These are phyloP conservation scores for Xylaria sp. DNA, from an alignment of 2,329 filamentous ascomycete genomes.

Conservation along the genomic window DNA sequence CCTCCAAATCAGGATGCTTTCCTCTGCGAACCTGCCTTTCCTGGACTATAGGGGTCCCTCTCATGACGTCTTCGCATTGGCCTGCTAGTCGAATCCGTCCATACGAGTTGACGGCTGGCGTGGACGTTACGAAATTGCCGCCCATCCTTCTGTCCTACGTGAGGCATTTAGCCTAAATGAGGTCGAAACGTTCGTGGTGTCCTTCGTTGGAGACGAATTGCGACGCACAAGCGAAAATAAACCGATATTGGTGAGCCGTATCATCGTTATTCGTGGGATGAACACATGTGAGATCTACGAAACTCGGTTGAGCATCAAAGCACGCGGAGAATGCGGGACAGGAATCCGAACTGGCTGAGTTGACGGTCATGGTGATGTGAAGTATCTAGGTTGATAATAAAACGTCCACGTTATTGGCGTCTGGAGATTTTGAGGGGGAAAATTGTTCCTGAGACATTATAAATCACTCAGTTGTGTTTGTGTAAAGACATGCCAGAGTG, in stretches of 20 bases:
- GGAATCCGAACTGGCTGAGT: conserved; percentile 28
- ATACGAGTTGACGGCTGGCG: background rate
- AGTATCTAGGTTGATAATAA: background rate
- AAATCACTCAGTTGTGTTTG: background rate
- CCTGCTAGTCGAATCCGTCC: background rate
- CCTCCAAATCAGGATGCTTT: background rate
- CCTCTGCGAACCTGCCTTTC: background rate
- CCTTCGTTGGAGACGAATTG: background rate
- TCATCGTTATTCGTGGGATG: conserved; percentile 13
- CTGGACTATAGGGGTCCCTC: background rate
- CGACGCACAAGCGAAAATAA: background rate
- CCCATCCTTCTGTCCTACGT: background rate
- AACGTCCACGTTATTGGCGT: background rate
- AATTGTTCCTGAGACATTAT: background rate
- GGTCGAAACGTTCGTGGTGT: background rate
- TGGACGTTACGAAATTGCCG: background rate
- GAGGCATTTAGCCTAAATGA: background rate
- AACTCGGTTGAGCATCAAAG: conserved; percentile 20
- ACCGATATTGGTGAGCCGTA: background rate
- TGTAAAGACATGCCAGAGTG: background rate
- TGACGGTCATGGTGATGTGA: conserved; percentile 9
- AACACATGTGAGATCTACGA: conserved; percentile 14
- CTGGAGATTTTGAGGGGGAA: background rate
- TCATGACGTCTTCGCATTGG: background rate
- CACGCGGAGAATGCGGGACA: conserved; percentile 27